Evolutionary conservation across 1,284 basidiomycete species (phyloP).

Genomic region (Sutorius eximius): DNA sequence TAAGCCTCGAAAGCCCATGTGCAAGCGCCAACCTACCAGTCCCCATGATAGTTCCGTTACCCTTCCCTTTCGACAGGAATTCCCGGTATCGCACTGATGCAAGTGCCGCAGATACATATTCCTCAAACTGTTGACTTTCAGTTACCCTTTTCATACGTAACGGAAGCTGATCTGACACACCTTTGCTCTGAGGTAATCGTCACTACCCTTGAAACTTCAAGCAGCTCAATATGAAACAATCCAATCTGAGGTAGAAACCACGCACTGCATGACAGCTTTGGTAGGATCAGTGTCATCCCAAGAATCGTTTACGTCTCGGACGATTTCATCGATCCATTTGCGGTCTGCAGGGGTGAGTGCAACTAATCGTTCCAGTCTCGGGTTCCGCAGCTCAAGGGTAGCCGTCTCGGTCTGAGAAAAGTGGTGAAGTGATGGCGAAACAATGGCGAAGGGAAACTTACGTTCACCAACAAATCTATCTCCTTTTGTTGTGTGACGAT

Average conservation of each 20-base stretch:
- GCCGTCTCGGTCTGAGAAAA: conserved; percentile 74
- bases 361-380: conserved; percentile 74
- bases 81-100: conserved; percentile 86
- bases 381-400: conserved; percentile 82
- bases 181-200: conserved; percentile 88
- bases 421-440: background rate
- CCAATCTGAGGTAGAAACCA: conserved; percentile 17
- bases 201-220: conserved; percentile 82
- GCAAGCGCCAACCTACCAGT: conserved; percentile 42
- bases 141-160: background rate
- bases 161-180: conserved; percentile 40
- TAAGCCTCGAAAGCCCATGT: background rate
- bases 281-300: conserved; percentile 69
- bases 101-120: conserved; percentile 79
- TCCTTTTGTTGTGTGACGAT: conserved; percentile 95
- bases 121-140: conserved; percentile 61
- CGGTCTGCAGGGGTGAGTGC: conserved; percentile 89
- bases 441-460: conserved; percentile 31
- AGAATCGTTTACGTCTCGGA: conserved; percentile 79
- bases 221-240: conserved; percentile 2
- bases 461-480: conserved; percentile 90
- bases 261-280: conserved; percentile 64
- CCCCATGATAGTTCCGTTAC: conserved; percentile 61
- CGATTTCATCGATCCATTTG: conserved; percentile 89
- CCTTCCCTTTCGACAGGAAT: conserved; percentile 69